phyloP scores from a whole-genome alignment of 345 rosid genomes.

The Erodium maritimum region DNA sequence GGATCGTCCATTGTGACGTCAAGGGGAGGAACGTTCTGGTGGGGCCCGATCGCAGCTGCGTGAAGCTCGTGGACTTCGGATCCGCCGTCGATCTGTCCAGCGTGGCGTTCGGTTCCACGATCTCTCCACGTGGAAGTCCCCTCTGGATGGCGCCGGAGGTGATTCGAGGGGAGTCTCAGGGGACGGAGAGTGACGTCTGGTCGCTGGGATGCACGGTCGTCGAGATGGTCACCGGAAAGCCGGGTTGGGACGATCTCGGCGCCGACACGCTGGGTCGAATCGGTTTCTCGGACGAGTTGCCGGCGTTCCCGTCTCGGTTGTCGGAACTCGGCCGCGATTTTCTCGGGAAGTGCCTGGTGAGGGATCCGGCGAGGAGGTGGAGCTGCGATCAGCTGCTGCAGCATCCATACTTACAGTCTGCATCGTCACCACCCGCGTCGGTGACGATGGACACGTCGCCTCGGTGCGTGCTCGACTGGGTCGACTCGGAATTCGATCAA shows the following conservation, averaged over 20 bases:
- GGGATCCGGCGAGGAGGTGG: slow-evolving; percentile 48
- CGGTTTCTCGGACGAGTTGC: slow-evolving; percentile 42
- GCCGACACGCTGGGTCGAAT: slow-evolving; percentile 39
- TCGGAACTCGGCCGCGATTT: slow-evolving; percentile 54
- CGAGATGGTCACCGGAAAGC: slow-evolving; percentile 66
- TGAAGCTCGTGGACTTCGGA: slow-evolving; percentile 75
- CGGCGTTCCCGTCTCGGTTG: slow-evolving; percentile 30
- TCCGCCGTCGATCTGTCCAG: slow-evolving; percentile 25
- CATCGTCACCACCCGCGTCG: slow-evolving; percentile 8
- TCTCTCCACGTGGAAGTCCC: slow-evolving; percentile 66
- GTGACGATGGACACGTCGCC: slow-evolving; percentile 36
- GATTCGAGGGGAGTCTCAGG: slow-evolving; percentile 48
- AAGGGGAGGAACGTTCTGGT: slow-evolving; percentile 56
- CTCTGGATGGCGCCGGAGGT: slow-evolving; percentile 97
- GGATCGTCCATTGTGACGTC: slow-evolving; percentile 72
- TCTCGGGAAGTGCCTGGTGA: slow-evolving; percentile 42
- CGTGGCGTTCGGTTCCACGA: not conserved
- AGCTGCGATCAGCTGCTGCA: slow-evolving; percentile 55
- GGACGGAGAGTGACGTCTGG: slow-evolving; percentile 80
- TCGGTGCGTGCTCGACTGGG: slow-evolving; percentile 65
- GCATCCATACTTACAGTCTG: slow-evolving; percentile 45
- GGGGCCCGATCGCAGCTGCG: slow-evolving; percentile 15
- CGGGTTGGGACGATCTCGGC: slow-evolving; percentile 62
- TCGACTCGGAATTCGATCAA: slow-evolving; percentile 29
- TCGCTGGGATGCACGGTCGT: slow-evolving; percentile 62